Base-by-base conservation (phyloP, 768 basidiomycete genomes). In the Rhizopogon sp. region DNA sequence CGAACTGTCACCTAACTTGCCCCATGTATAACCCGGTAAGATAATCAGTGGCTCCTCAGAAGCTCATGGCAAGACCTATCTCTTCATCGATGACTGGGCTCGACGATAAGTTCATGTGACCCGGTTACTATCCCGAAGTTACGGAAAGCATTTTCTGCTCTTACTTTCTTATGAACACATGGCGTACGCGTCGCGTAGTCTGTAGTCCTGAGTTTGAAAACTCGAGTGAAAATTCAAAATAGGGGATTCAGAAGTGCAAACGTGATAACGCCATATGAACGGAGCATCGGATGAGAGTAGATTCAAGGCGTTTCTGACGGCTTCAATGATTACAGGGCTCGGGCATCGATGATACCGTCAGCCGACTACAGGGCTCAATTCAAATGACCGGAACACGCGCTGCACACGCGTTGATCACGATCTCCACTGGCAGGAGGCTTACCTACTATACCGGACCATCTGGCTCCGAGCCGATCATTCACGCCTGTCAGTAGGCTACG, bases 301-400 rank as follows among this genome's bases (percentile, higher is more conserved):
- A 13, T 43, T 20, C 17, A 22, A 25, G 17, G 22, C 42, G 6
- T 43, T 25, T 49, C 46, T 47, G 33, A 22, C 33, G 20, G 46
- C 33, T 22, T 10, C 4, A 49, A 49, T 35, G 20, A 49, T 49
- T 37, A 49, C 35, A 37, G 33, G 46, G 17, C 47, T 49, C 46
- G 46, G 47, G 9, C 47, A 49, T 49, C 35, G 35, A 49, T 49
- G 14, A 16, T 37, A 25, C 14, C 4, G 20, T 22, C 33, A 25
- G 14, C 33, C 47, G 47, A 49, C 47, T 49, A 37, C 11, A 49
- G 35, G 47, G 47, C 35, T 37, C 47, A 49, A 49, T 49, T 49
- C 47, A 49, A 49, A 49, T 49, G 47, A 49, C 47, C 35, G 47
- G 47, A 49, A 49, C 47, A 49, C 47, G 47, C 35, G 47, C 20